These are phyloP conservation scores for Arthrobotrys megalospora DNA, from an alignment of 2,329 filamentous ascomycete genomes.

Conservation along the genomic window DNA sequence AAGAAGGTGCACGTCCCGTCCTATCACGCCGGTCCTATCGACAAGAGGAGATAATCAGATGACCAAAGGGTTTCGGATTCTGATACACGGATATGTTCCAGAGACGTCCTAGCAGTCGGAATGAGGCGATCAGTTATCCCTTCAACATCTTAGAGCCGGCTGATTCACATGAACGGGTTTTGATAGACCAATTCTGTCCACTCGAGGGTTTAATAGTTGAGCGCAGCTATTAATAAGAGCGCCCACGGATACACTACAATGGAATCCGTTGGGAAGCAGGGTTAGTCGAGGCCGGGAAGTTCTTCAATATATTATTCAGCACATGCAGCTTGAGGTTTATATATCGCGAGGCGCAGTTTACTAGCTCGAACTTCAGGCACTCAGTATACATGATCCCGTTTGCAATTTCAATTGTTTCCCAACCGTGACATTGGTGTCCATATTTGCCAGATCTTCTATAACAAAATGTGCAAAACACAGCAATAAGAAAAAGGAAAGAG, in stretches of 20 bases:
- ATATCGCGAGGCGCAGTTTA: constrained; percentile 1
- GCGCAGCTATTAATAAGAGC: neutral
- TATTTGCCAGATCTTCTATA: neutral
- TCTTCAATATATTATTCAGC: constrained; percentile 9
- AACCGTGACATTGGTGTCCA: neutral
- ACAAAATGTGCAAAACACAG: no score
- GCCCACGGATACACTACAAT: neutral
- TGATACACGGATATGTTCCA: constrained; percentile 52
- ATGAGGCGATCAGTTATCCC: constrained; percentile 33
- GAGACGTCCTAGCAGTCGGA: constrained; percentile 7
- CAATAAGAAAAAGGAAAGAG: no score
- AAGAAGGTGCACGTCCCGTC: neutral
- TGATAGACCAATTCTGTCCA: neutral
- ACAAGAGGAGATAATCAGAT: constrained; percentile 35
- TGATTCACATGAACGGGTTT: constrained; percentile 7
- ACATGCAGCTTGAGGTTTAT: constrained; percentile 9
- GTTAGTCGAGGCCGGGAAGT: neutral
- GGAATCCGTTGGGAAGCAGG: constrained; percentile 14
- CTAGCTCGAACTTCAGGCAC: neutral
- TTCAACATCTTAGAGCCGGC: constrained; percentile 17
- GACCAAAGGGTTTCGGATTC: constrained; percentile 36
- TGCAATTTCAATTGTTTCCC: constrained; percentile 11
- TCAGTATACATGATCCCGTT: neutral
- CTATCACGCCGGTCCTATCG: constrained; percentile 4
- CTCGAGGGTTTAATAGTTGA: neutral